Conservation (phyloP, 2,329 filamentous ascomycete species). For the Botrytis byssoidea region DNA sequence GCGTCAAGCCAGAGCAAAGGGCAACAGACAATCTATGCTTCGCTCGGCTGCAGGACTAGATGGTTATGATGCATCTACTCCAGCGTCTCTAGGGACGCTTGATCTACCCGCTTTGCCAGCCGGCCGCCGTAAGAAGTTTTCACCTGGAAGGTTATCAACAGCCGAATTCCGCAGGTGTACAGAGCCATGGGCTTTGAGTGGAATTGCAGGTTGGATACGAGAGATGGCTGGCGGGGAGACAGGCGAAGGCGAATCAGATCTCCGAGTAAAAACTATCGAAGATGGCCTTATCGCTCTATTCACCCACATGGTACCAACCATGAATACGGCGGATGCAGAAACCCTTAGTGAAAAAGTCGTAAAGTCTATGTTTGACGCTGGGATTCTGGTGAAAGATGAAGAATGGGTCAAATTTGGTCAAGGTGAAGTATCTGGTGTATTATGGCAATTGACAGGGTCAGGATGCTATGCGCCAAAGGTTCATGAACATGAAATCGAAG, state of each 20-base stretch:
- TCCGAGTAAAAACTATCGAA: conserved; percentile 79
- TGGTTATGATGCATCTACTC: conserved; percentile 55
- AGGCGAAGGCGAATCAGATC: conserved; percentile 78
- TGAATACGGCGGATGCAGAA: conserved; percentile 97
- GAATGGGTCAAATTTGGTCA: conserved; percentile 95
- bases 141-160: conserved; percentile 76
- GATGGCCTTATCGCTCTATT: conserved; percentile 88
- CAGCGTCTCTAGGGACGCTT: conserved; percentile 59
- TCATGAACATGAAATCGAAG: conserved; percentile 62
- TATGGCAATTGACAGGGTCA: conserved; percentile 87
- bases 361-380: conserved; percentile 73
- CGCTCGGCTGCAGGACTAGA: conserved; percentile 54
- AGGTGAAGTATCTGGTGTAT: conserved; percentile 78
- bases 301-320: conserved; percentile 91
- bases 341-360: conserved; percentile 76
- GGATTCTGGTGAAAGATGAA: conserved; percentile 80
- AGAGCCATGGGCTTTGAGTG: conserved; percentile 91
- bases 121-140: conserved; percentile 77
- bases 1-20: conserved; percentile 54
- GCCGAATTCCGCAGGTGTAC: conserved; percentile 80
- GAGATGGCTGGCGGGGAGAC: conserved; percentile 62
- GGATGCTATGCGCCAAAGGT: conserved; percentile 88
- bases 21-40: conserved; percentile 51
- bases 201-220: conserved; percentile 82
- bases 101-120: conserved; percentile 82